Evolutionary conservation across 116 monocot genomes (phyloP).

Genomic region (Phalaenopsis hybrid): DNA sequence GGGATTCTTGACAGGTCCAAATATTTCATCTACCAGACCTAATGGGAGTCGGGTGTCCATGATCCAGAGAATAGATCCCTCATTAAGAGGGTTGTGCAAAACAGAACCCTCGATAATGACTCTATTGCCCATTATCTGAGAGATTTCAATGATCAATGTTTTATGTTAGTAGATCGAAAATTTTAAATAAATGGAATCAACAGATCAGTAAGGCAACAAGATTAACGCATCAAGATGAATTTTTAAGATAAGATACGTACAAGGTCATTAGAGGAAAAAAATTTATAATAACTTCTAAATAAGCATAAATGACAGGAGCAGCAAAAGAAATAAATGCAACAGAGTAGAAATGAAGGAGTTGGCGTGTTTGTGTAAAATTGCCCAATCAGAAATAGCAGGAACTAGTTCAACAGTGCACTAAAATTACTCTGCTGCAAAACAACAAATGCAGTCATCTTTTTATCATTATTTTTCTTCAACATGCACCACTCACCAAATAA

Average conservation of each 20-base stretch:
- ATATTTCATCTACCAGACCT: slow-evolving; percentile 78
- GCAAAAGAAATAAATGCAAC: no score
- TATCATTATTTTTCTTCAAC: no score
- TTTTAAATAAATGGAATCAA: no score
- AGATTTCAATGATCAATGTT: not conserved
- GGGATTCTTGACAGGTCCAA: slow-evolving; percentile 87
- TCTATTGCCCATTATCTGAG: slow-evolving; percentile 53
- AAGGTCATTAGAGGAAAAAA: not conserved
- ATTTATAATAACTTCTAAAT: no score
- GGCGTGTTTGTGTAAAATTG: no score
- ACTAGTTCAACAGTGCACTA: not conserved
- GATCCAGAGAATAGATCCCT: slow-evolving; percentile 84
- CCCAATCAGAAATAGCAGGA: no score
- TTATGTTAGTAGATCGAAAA: not conserved
- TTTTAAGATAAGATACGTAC: not conserved
- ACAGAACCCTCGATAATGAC: slow-evolving; percentile 66
- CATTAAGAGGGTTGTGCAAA: slow-evolving; percentile 66
- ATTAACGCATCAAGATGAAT: not conserved
- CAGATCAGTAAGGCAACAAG: not conserved
- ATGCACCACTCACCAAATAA: no score
- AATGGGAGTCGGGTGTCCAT: slow-evolving; percentile 49
- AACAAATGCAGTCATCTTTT: no score
- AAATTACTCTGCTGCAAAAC: not conserved
- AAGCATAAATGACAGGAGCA: no score
- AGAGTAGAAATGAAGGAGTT: no score